Evolutionary conservation across 2,329 filamentous ascomycete species (phyloP).

Genomic region (Penicillium brevicompactum): DNA sequence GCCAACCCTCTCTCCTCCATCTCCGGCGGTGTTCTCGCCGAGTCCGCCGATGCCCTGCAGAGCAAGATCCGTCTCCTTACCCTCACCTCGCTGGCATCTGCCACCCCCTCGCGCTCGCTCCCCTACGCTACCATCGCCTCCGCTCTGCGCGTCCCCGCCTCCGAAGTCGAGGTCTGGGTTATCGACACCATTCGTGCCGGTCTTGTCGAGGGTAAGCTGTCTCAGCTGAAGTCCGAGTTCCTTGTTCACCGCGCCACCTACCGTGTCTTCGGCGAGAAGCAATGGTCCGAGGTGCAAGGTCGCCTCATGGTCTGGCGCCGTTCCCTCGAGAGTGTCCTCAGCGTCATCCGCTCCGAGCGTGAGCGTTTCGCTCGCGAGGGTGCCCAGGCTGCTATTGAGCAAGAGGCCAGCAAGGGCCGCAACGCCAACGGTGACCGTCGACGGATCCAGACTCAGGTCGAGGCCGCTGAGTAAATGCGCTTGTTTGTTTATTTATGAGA

Average conservation of each 20-base stretch:
- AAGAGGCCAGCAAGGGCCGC: slow-evolving; percentile 33
- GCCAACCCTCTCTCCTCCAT: slow-evolving; percentile 55
- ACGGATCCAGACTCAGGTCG: slow-evolving; percentile 39
- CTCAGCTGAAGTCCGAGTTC: slow-evolving; percentile 89
- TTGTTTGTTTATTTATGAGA: slow-evolving; percentile 19
- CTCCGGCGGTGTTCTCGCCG: slow-evolving; percentile 81
- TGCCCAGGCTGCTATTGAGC: slow-evolving; percentile 59
- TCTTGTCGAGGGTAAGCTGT: slow-evolving; percentile 93
- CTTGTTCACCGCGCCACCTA: slow-evolving; percentile 95
- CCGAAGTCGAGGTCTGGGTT: slow-evolving; percentile 96
- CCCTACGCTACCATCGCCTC: slow-evolving; percentile 83
- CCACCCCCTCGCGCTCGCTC: slow-evolving; percentile 80
- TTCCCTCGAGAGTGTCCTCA: slow-evolving; percentile 76
- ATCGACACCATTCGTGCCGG: slow-evolving; percentile 97
- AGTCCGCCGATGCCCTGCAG: slow-evolving; percentile 74
- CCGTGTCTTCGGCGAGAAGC: slow-evolving; percentile 95
- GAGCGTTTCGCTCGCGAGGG: slow-evolving; percentile 72
- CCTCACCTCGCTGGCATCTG: slow-evolving; percentile 83
- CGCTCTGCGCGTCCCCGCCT: slow-evolving; percentile 76
- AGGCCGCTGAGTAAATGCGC: slow-evolving; percentile 30
- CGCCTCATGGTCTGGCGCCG: slow-evolving; percentile 88
- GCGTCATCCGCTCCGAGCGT: slow-evolving; percentile 78
- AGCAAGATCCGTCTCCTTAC: slow-evolving; percentile 97
- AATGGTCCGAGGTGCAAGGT: slow-evolving; percentile 93
- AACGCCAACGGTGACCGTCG: slow-evolving; percentile 33